Base-by-base conservation (phyloP, 371 early-diverging fungal species). In the Coemansia linderi region DNA sequence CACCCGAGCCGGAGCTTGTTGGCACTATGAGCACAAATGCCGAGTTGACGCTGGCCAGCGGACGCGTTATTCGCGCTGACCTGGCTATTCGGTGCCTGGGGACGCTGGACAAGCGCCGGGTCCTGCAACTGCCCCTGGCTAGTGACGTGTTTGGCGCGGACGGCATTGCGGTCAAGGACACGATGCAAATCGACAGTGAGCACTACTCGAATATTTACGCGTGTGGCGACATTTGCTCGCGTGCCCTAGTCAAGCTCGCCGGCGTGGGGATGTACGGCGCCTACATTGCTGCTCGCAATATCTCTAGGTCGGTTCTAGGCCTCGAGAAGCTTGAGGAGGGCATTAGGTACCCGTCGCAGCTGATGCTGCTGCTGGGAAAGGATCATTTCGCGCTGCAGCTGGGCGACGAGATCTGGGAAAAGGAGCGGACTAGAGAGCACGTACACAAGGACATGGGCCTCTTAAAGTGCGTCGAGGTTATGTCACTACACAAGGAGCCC, bases 121-220 rank as follows among this genome's bases (percentile, higher is more conserved):
- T 75, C 0, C 24, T 79, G 19, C 22, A 37, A 17, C 39, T 69
- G 33, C 59, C 75, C 1, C 29, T 58, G 1, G 33, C 63, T 4
- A 54, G n/a, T 9, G 19, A 31, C 12, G 19, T 77, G 3, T 40
- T 78, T 22, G 68, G 64, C 0, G 63, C 75, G n/a, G 60, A 75
- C 24, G 82, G 87, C 40, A 82, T 91, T 58, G 83, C 82, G 3
- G 84, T 88, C 27, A 83, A 83, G 56, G 81, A 80, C n/a, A 87
- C 89, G 0, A 79, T 90, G 76, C 92, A 92, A 72, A 81, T 92
- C 27, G 82, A 75, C 24, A 87, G 88, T 60, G 79, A 80, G 15
- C 39, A 59, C 1, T 86, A 82, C 63, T 83, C 87, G 4, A 37
- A 91, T 67, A 85, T 92, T 22, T 91, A 84, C 67, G 87, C 89